These are phyloP conservation scores for Nymphaea thermarum DNA, from an alignment of 164 flowering plant species.

Conservation along the genomic window DNA sequence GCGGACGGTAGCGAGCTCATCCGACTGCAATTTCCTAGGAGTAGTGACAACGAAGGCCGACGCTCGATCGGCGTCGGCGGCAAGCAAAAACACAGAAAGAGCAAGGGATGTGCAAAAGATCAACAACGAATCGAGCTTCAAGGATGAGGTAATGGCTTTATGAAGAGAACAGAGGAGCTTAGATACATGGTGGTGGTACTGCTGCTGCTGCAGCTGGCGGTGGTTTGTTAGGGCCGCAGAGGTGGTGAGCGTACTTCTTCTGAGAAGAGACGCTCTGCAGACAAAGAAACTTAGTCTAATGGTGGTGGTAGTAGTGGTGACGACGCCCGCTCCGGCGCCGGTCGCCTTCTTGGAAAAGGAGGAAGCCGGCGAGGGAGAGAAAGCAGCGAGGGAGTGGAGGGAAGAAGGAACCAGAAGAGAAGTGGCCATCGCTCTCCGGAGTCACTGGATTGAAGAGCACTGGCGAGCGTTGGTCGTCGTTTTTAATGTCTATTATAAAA, in stretches of 20 bases:
- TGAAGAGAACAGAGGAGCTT: not conserved
- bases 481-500: too few relatives aligned
- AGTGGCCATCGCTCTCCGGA: slow-evolving; percentile 10
- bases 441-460: not conserved
- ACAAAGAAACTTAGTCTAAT: slow-evolving; percentile 9
- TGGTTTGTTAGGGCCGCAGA: slow-evolving; percentile 5
- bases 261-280: slow-evolving; percentile 4
- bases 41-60: slow-evolving; percentile 65
- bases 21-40: slow-evolving; percentile 74
- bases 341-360: not conserved
- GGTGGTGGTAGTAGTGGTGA: not conserved
- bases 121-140: slow-evolving; percentile 30
- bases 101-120: slow-evolving; percentile 55
- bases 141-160: not conserved
- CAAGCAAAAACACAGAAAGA: slow-evolving; percentile 40
- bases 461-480: not conserved
- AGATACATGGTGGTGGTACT: not conserved
- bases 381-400: slow-evolving; percentile 11
- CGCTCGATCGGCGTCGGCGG: slow-evolving; percentile 52
- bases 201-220: slow-evolving; percentile 3
- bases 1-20: slow-evolving; percentile 91
- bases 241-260: not conserved
- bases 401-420: slow-evolving; percentile 10
- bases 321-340: too few relatives aligned
- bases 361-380: slow-evolving; percentile 2